A percentile compares a stretch with the other conserved stretches of the same genome.
phyloP scores from a whole-genome alignment of 2,329 filamentous ascomycete genomes.

The Ceratocystis ficicola region DNA sequence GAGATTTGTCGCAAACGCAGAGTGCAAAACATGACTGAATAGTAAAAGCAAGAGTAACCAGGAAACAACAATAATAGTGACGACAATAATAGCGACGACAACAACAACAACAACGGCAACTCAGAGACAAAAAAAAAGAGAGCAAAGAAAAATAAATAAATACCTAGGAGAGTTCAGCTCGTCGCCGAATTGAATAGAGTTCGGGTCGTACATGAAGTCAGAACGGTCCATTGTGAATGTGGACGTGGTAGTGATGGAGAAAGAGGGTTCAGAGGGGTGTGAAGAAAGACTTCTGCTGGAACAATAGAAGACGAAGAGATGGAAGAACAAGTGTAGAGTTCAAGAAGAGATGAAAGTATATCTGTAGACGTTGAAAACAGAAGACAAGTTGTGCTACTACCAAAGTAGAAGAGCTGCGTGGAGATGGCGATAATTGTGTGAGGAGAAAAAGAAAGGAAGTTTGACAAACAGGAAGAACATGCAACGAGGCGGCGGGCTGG shows the following conservation, averaged over 20 bases:
- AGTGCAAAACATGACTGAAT: conserved; percentile 27
- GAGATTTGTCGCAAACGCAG: conserved; percentile 25
- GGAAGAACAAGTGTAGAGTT: background rate
- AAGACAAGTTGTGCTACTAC: conserved; percentile 7
- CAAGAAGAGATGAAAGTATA: background rate
- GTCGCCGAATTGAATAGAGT: conserved; percentile 39
- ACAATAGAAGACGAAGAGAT: background rate
- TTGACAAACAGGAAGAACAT: conserved; percentile 6
- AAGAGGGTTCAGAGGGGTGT: background rate
- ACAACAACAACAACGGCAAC: conserved; percentile 24
- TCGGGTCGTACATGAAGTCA: conserved; percentile 21
- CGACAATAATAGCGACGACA: conserved; percentile 8
- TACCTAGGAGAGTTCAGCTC: conserved; percentile 51
- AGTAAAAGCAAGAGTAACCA: conserved; percentile 23
- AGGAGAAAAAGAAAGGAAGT: conserved; percentile 11
- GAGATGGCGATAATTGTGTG: conserved; percentile 8
- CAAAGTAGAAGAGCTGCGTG: conserved; percentile 9
- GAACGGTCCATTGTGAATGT: conserved; percentile 17
- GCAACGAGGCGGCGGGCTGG: background rate
- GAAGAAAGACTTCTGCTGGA: background rate
- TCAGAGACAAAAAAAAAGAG: conserved; percentile 28
- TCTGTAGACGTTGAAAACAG: conserved; percentile 5
- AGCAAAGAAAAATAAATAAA: conserved; percentile 38
- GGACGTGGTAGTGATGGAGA: background rate
- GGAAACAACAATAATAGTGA: conserved; percentile 19